phyloP scores from a whole-genome alignment of 1,139 yeast species.

The Lodderomyces oxycetoniae region DNA sequence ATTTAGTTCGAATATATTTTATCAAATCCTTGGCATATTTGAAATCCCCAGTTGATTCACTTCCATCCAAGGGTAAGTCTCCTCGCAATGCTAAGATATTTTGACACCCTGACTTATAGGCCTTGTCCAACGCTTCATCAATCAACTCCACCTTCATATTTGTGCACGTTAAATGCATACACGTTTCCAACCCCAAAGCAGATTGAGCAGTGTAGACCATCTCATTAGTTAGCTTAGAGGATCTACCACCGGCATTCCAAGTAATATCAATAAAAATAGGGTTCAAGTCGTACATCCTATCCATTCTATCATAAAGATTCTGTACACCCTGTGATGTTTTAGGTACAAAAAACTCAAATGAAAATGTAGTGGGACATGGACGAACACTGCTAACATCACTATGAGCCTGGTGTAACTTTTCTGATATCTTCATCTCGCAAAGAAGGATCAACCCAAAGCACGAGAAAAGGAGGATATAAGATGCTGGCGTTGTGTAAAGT shows the following conservation, averaged over 20 bases:
- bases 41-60: slow-evolving; percentile 62
- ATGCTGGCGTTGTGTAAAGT: too few species aligned
- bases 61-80: slow-evolving; percentile 75
- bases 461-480: neutral
- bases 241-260: slow-evolving; percentile 96
- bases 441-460: neutral
- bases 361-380: slow-evolving; percentile 67
- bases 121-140: slow-evolving; percentile 80
- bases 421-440: slow-evolving; percentile 50
- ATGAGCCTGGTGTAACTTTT: slow-evolving; percentile 49
- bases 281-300: slow-evolving; percentile 88
- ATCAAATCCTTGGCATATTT: slow-evolving; percentile 84
- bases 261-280: slow-evolving; percentile 94
- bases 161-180: slow-evolving; percentile 97
- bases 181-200: slow-evolving; percentile 90
- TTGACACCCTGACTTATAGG: slow-evolving; percentile 89
- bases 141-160: slow-evolving; percentile 82
- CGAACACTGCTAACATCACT: slow-evolving; percentile 25
- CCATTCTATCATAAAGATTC: slow-evolving; percentile 94
- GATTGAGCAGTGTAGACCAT: slow-evolving; percentile 90
- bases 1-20: slow-evolving; percentile 59
- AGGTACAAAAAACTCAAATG: slow-evolving; percentile 97
- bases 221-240: slow-evolving; percentile 77
- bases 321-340: slow-evolving; percentile 96
- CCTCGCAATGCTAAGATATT: slow-evolving; percentile 84